A percentile compares a stretch with the other conserved stretches of the same genome.
These are phyloP conservation scores for Mortierella antarctica DNA, from an alignment of 192 early-diverging fungal genomes.

Conservation along the genomic window DNA sequence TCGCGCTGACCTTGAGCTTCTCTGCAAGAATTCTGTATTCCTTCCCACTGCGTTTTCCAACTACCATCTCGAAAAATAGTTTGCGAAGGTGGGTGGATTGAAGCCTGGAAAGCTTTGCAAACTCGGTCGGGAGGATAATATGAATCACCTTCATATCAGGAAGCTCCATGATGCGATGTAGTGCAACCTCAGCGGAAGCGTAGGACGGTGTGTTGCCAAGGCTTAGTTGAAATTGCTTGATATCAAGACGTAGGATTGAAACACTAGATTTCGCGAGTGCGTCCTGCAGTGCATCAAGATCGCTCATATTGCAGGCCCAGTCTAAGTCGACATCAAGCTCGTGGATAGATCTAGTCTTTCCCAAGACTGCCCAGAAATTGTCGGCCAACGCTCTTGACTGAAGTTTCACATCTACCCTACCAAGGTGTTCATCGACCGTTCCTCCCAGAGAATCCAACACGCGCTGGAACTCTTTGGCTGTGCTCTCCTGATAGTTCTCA, in stretches of 20 bases:
- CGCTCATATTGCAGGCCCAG: constrained; percentile 6
- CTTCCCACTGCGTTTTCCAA: not conserved
- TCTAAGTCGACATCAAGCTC: not conserved
- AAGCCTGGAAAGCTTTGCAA: too few relatives aligned
- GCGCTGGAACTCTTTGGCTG: not conserved
- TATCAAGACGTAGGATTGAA: constrained; percentile 22
- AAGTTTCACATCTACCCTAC: not conserved
- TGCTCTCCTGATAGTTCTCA: not conserved
- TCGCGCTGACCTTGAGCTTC: too few relatives aligned
- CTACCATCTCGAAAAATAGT: constrained; percentile 2
- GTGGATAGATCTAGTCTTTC: too few relatives aligned
- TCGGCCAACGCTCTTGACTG: not conserved
- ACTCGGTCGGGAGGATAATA: not conserved
- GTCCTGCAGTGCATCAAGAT: constrained; percentile 4
- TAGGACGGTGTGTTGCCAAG: not conserved
- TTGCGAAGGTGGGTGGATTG: not conserved
- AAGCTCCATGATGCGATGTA: too few relatives aligned
- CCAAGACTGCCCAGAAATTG: not conserved
- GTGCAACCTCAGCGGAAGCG: too few relatives aligned
- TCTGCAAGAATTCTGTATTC: too few relatives aligned
- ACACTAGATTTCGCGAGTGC: constrained; percentile 12
- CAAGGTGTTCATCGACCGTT: not conserved
- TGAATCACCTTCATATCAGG: not conserved
- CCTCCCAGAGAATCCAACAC: not conserved
- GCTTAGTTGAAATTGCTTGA: not conserved